Conservation (phyloP, 2,329 filamentous ascomycete genomes). For the Fusarium sp. region DNA sequence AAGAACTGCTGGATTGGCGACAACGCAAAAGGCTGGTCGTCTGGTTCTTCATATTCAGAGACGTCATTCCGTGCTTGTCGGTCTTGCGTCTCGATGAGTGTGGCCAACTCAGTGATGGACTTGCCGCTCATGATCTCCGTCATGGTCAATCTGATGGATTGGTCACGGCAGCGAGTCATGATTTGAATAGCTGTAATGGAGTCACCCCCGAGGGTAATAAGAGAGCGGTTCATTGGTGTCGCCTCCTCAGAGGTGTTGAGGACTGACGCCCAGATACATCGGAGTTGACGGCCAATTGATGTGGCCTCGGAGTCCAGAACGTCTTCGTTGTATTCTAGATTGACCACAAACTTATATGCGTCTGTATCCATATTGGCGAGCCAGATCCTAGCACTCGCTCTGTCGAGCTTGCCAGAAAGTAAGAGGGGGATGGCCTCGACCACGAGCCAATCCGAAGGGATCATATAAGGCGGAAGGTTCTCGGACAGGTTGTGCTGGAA, state of each 20-base stretch:
- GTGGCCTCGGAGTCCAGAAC: background rate
- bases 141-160: conserved; percentile 51
- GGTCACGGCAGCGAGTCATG: conserved; percentile 56
- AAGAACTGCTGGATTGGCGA: conserved; percentile 63
- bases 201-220: conserved; percentile 60
- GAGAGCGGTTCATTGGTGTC: conserved; percentile 53
- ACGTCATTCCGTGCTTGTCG: background rate
- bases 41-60: conserved; percentile 3
- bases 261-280: conserved; percentile 58
- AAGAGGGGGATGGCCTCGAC: conserved; percentile 28
- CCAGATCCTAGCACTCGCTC: conserved; percentile 58
- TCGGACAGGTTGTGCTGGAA: conserved; percentile 20
- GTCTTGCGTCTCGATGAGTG: background rate
- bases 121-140: conserved; percentile 52
- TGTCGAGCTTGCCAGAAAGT: conserved; percentile 39
- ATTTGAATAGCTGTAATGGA: conserved; percentile 62
- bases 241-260: conserved; percentile 54
- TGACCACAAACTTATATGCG: conserved; percentile 57
- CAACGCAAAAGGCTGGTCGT: conserved; percentile 52
- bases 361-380: conserved; percentile 58
- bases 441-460: conserved; percentile 34
- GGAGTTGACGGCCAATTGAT: conserved; percentile 15
- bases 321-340: conserved; percentile 47
- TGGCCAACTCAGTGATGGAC: conserved; percentile 49
- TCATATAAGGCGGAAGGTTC: conserved; percentile 37